phyloP scores from a whole-genome alignment of 2,329 filamentous ascomycete species.

The Diaporthe sp. region DNA sequence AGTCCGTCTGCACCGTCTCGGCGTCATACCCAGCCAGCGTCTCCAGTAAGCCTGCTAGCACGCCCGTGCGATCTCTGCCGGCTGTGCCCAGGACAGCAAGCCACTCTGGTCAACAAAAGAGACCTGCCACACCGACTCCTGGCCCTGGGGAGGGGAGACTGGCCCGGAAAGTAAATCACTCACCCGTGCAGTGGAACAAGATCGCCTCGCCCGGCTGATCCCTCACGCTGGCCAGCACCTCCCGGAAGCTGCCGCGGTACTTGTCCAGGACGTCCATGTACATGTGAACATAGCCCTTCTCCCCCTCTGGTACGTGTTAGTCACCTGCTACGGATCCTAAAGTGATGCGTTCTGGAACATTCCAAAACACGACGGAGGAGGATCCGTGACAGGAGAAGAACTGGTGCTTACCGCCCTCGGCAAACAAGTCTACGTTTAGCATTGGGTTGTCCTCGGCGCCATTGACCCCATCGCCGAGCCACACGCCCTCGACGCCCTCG shows the following conservation, averaged over 20 bases:
- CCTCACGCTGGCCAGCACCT: constrained; percentile 59
- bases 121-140: neutral
- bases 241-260: constrained; percentile 54
- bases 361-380: too few relatives aligned
- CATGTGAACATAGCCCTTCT: constrained; percentile 55
- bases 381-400: too few relatives aligned
- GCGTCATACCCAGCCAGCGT: constrained; percentile 58
- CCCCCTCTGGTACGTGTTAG: too few relatives aligned
- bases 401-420: too few relatives aligned
- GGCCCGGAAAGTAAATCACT: constrained; percentile 34
- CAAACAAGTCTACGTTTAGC: constrained; percentile 54
- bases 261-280: constrained; percentile 57
- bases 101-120: neutral
- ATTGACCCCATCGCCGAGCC: constrained; percentile 46
- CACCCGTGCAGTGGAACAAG: constrained; percentile 66
- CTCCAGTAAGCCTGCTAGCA: constrained; percentile 61
- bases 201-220: constrained; percentile 57
- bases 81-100: constrained; percentile 45
- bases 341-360: too few relatives aligned
- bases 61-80: constrained; percentile 65
- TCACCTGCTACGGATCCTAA: too few relatives aligned
- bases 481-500: constrained; percentile 57
- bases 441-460: constrained; percentile 47
- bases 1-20: constrained; percentile 58
- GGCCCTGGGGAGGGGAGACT: too few relatives aligned